phyloP scores from a whole-genome alignment of 208 protist genomes.

The Leishmania guyanensis region DNA sequence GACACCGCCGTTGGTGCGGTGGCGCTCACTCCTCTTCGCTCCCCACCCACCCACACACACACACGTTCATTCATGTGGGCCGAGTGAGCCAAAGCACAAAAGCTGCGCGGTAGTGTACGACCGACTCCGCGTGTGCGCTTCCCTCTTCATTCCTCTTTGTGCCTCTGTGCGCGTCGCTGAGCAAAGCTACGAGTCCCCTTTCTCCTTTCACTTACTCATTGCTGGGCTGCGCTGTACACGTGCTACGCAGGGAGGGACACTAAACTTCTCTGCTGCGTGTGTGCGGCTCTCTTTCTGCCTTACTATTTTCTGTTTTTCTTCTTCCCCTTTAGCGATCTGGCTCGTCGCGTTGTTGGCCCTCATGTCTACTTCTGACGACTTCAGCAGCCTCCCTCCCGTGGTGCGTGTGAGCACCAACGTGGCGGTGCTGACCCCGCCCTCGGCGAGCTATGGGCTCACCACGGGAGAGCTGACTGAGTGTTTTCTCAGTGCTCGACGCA shows the following conservation, averaged over 20 bases:
- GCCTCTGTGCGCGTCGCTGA: not conserved
- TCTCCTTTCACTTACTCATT: not conserved
- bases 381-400: slow-evolving; percentile 20
- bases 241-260: not conserved
- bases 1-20: not conserved
- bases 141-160: not conserved
- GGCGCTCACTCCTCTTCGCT: not conserved
- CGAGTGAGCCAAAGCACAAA: not conserved
- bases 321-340: not conserved
- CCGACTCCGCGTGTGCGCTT: not conserved
- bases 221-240: not conserved
- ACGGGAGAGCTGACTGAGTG: slow-evolving; percentile 56
- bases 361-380: slow-evolving; percentile 28
- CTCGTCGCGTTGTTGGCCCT: not conserved
- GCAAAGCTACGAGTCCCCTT: not conserved
- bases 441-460: slow-evolving; percentile 30
- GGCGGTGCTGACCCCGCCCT: slow-evolving; percentile 21
- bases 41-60: not conserved
- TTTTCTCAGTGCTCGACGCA: slow-evolving; percentile 62
- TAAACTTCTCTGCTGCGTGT: not conserved
- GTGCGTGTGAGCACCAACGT: slow-evolving; percentile 63
- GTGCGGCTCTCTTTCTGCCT: not conserved
- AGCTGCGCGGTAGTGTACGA: not conserved
- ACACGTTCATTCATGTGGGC: not conserved
- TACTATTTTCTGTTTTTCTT: not conserved